Evolutionary conservation across 805 yeast species (phyloP).

Genomic region (Isabelozyma gotoi): DNA sequence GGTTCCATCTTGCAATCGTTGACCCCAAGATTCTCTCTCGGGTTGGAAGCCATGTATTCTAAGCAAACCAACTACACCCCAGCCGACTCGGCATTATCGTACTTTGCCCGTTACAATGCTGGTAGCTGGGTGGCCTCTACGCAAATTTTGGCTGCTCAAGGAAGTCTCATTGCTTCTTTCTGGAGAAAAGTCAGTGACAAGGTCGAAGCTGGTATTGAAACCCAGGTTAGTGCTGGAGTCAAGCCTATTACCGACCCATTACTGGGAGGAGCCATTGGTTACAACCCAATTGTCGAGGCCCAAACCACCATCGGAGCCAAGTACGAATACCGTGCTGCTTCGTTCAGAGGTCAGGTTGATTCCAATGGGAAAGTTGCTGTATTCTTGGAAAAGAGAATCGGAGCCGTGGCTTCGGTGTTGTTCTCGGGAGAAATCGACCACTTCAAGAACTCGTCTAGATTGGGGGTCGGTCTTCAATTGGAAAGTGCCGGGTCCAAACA

Average conservation of each 20-base stretch:
- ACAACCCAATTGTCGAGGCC: conserved; percentile 86
- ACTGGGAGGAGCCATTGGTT: conserved; percentile 77
- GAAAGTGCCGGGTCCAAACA: conserved; percentile 95
- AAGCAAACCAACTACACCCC: conserved; percentile 65
- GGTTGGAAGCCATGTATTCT: conserved; percentile 90
- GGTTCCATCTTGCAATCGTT: conserved; percentile 89
- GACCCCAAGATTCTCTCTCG: conserved; percentile 79
- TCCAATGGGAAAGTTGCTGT: conserved; percentile 87
- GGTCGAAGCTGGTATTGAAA: conserved; percentile 93
- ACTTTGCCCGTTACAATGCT: conserved; percentile 85
- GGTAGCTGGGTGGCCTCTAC: conserved; percentile 93
- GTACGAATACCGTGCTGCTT: conserved; percentile 95
- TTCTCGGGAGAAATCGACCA: conserved; percentile 95
- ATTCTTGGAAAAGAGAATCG: conserved; percentile 87
- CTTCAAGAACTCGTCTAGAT: conserved; percentile 60
- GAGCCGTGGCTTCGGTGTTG: conserved; percentile 85
- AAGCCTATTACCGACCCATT: conserved; percentile 72
- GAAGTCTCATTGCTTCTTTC: conserved; percentile 84
- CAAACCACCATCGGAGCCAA: conserved; percentile 93
- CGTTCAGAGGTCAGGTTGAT: conserved; percentile 93
- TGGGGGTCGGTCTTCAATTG: conserved; percentile 93
- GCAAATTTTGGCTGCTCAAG: conserved; percentile 83
- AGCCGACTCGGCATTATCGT: conserved; percentile 88
- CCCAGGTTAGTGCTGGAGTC: conserved; percentile 75
- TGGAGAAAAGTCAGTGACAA: conserved; percentile 92